These are phyloP conservation scores for Scenedesmus sp. DNA, from an alignment of 163 green algal species.

Conservation along the genomic window DNA sequence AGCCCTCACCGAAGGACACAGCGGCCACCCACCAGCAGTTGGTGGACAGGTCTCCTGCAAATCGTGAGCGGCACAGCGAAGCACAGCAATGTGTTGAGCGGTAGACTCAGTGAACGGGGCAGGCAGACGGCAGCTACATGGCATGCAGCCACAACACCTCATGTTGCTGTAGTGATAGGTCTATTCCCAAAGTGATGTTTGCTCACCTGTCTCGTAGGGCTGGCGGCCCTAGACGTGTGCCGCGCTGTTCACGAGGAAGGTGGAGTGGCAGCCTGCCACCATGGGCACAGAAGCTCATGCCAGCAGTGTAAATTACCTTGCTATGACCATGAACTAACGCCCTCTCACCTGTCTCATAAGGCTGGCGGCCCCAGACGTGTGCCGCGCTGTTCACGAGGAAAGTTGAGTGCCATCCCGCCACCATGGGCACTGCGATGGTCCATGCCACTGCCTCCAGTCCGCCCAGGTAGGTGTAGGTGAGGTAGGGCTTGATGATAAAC, in stretches of 20 bases:
- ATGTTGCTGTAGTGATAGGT: too few relatives aligned
- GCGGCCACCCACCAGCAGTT: slow-evolving; percentile 73
- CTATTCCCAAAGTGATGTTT: too few relatives aligned
- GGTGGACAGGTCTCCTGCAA: slow-evolving; percentile 64
- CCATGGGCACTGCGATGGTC: slow-evolving; percentile 65
- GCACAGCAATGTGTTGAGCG: not conserved
- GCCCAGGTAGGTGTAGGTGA: slow-evolving; percentile 68
- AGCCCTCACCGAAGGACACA: slow-evolving; percentile 66
- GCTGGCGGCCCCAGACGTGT: slow-evolving; percentile 74
- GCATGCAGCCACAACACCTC: not conserved
- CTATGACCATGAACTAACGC: not conserved
- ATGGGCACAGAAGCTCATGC: slow-evolving; percentile 40
- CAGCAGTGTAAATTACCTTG: too few relatives aligned
- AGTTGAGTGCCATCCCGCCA: slow-evolving; percentile 80
- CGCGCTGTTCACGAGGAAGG: slow-evolving; percentile 75
- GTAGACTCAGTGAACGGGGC: too few relatives aligned
- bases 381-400: slow-evolving; percentile 77
- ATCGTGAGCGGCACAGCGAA: not conserved
- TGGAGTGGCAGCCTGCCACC: slow-evolving; percentile 77
- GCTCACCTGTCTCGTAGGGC: slow-evolving; percentile 67
- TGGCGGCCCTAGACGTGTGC: slow-evolving; percentile 72
- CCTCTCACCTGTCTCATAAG: slow-evolving; percentile 68
- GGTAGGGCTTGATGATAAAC: slow-evolving; percentile 74
- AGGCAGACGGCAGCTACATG: too few relatives aligned
- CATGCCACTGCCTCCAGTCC: slow-evolving; percentile 61